These are phyloP conservation scores for Saccharum officinarum DNA, from an alignment of 176 grass and related monocot genomes.

Conservation along the genomic window DNA sequence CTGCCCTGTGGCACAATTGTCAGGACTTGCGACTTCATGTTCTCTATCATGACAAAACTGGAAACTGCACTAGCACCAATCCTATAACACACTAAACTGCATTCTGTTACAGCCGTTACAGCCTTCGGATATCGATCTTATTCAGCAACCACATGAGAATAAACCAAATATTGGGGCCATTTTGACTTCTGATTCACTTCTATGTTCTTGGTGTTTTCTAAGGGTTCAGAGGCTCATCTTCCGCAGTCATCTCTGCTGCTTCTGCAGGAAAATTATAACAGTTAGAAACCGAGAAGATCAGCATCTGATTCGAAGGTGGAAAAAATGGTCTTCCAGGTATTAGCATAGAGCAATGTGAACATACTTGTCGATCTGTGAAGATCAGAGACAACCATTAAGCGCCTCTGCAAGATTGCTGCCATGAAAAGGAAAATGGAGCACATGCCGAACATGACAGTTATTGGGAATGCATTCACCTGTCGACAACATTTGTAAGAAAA, in stretches of 20 bases:
- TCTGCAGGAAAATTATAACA: constrained; percentile 30
- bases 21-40: background rate
- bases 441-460: constrained; percentile 98
- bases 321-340: background rate
- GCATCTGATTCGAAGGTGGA: background rate
- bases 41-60: constrained; percentile 31
- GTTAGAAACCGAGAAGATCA: background rate
- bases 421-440: constrained; percentile 98
- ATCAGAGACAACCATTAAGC: constrained; percentile 82
- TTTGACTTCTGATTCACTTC: background rate
- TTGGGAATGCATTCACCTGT: constrained; percentile 91
- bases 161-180: background rate
- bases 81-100: constrained; percentile 16
- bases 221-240: constrained; percentile 69
- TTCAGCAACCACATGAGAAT: constrained; percentile 23
- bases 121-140: constrained; percentile 28
- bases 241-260: constrained; percentile 48
- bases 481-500: constrained; percentile 1
- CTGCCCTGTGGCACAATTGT: constrained; percentile 29
- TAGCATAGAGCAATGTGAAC: constrained; percentile 12
- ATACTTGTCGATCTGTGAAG: constrained; percentile 78
- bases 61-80: constrained; percentile 11
- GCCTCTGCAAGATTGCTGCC: constrained; percentile 93
- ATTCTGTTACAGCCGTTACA: constrained; percentile 9
- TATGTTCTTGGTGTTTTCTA: constrained; percentile 27